Evolutionary conservation across 805 yeast genomes (phyloP).

Genomic region (Komagataella kurtzmanii): DNA sequence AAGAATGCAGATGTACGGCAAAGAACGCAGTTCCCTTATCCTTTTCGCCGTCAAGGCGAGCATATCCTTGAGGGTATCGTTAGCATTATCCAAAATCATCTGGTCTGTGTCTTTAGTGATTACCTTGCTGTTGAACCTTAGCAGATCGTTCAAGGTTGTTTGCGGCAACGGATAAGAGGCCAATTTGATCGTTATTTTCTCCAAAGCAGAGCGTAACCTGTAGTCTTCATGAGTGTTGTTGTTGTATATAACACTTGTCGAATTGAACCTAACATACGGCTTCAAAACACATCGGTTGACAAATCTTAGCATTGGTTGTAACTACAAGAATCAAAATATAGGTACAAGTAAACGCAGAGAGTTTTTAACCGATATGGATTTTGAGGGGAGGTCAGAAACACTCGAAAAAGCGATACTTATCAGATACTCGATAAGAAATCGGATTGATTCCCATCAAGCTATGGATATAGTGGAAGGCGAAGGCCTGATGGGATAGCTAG

Average conservation of each 20-base stretch:
- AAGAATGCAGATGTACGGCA: conserved; percentile 76
- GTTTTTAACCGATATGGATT: not conserved
- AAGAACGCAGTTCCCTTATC: conserved; percentile 48
- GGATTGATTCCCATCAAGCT: too few relatives aligned
- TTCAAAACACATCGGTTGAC: not conserved
- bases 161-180: conserved; percentile 39
- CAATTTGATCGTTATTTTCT: conserved; percentile 42
- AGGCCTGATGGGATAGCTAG: too few relatives aligned
- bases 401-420: not conserved
- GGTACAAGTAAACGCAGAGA: not conserved
- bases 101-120: conserved; percentile 16
- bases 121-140: conserved; percentile 24
- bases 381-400: not conserved
- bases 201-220: conserved; percentile 42
- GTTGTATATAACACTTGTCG: not conserved
- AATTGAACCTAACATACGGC: not conserved
- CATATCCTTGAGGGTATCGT: conserved; percentile 42
- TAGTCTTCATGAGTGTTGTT: conserved; percentile 18
- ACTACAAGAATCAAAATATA: not conserved
- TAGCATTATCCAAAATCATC: conserved; percentile 29
- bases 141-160: conserved; percentile 35
- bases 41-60: conserved; percentile 59
- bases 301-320: not conserved
- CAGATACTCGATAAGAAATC: not conserved
- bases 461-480: too few relatives aligned